A percentile compares a stretch with the other conserved stretches of the same genome.
phyloP scores from a whole-genome alignment of 305 asterid species.

The Vinca major region DNA sequence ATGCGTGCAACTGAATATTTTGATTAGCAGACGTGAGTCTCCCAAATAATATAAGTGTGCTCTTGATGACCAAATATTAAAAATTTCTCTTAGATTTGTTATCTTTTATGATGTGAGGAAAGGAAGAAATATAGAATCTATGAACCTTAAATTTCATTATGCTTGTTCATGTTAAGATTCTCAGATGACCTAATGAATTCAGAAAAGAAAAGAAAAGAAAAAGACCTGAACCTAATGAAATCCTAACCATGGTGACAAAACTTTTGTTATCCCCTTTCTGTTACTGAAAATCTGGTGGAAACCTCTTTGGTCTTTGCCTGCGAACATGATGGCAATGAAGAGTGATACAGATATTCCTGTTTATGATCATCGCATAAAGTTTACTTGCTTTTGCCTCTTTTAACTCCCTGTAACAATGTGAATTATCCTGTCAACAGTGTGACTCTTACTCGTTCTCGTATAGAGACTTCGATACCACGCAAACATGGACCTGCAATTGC shows the following conservation, averaged over 20 bases:
- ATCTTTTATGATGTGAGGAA: neutral
- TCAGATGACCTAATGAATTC: neutral
- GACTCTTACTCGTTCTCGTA: constrained; percentile 68
- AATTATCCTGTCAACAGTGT: constrained; percentile 37
- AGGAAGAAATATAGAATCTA: neutral
- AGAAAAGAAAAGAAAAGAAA: too few relatives aligned
- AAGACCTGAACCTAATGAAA: neutral
- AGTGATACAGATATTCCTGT: neutral
- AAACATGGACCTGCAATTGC: constrained; percentile 97
- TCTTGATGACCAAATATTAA: neutral
- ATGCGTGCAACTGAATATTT: neutral
- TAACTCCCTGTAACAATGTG: neutral
- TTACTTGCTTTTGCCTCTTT: neutral
- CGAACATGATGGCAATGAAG: neutral
- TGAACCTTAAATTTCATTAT: neutral
- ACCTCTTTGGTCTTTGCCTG: neutral
- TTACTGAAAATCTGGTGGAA: neutral
- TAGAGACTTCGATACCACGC: constrained; percentile 95
- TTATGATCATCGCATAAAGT: neutral
- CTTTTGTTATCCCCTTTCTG: neutral
- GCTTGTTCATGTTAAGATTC: neutral
- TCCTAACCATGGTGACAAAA: neutral
- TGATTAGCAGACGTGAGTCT: neutral
- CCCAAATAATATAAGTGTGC: neutral
- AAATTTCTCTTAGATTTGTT: neutral